A percentile compares a stretch with the other conserved stretches of the same genome.
phyloP scores from a whole-genome alignment of 177 flowering plant genomes.

The Vitis hybrid region DNA sequence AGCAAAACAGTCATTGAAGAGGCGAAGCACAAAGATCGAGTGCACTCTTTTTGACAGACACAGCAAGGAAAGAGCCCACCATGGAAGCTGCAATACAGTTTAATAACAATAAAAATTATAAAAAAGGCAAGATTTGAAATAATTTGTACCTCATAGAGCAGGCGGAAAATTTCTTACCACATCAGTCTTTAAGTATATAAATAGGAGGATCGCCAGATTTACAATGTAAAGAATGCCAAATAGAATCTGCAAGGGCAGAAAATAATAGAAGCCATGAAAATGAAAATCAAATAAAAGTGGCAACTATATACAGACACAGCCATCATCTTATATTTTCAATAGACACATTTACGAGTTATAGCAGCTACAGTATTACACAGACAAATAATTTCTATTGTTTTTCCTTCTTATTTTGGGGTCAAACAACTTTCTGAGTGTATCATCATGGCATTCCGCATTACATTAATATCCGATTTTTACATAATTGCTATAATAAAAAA shows the following conservation, averaged over 20 bases:
- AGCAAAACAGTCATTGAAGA: conserved; percentile 93
- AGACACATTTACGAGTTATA: too few species aligned
- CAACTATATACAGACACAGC: too few species aligned
- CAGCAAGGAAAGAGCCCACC: conserved; percentile 92
- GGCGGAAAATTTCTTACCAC: conserved; percentile 51
- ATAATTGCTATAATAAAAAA: too few species aligned
- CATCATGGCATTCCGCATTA: too few species aligned
- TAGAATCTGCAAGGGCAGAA: conserved; percentile 60
- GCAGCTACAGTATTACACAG: too few species aligned
- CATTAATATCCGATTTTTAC: too few species aligned
- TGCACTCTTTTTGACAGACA: conserved; percentile 88
- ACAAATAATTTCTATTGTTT: too few species aligned
- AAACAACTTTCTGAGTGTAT: too few species aligned
- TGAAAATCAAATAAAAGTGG: too few species aligned
- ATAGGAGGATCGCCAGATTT: conserved; percentile 70
- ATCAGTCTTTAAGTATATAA: conserved; percentile 76
- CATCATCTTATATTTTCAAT: too few species aligned
- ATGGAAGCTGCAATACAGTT: conserved; percentile 73
- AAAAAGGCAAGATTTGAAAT: not conserved
- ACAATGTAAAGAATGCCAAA: conserved; percentile 73
- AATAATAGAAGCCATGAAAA: conserved; percentile 7
- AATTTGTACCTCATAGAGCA: not conserved
- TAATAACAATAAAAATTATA: conserved; percentile 8
- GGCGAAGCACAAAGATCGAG: conserved; percentile 94
- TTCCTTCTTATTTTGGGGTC: too few species aligned